These are phyloP conservation scores for Aspergillus cavernicola DNA, from an alignment of 495 filamentous ascomycete species.

Conservation along the genomic window DNA sequence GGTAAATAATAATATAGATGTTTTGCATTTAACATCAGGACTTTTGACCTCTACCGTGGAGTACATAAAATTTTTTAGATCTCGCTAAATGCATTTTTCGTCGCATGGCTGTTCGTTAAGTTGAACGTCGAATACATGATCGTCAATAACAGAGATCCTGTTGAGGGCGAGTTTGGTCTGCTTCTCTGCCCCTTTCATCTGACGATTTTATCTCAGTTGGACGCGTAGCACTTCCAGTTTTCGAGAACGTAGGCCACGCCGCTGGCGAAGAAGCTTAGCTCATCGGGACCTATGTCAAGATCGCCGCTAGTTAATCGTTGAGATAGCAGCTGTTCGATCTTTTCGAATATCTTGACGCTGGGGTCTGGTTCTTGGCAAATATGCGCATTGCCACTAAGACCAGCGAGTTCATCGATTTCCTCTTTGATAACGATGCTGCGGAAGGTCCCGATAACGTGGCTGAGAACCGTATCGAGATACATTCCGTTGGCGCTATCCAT, in stretches of 20 bases:
- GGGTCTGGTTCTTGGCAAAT: background rate
- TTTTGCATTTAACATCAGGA: too few species aligned
- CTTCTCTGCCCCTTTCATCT: background rate
- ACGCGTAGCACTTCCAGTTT: conserved; percentile 20
- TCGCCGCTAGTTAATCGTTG: conserved; percentile 32
- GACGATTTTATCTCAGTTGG: background rate
- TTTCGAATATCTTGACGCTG: conserved; percentile 24
- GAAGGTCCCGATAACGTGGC: conserved; percentile 43
- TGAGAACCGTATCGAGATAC: conserved; percentile 36
- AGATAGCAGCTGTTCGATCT: conserved; percentile 35
- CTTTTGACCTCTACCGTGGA: conserved; percentile 1
- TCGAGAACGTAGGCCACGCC: conserved; percentile 39
- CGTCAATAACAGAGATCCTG: background rate
- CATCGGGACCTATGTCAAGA: conserved; percentile 34
- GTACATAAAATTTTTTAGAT: background rate
- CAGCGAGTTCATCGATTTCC: conserved; percentile 35
- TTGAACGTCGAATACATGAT: background rate
- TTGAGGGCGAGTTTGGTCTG: too few species aligned
- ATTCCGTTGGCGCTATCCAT: conserved; percentile 29
- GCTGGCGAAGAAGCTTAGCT: conserved; percentile 43
- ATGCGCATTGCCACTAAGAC: conserved; percentile 23
- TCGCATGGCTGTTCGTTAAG: conserved; percentile 7
- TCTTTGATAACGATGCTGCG: conserved; percentile 36
- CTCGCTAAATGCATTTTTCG: background rate
- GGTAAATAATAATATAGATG: too few species aligned